phyloP scores from a whole-genome alignment of 306 rosid species.

The Ceratonia siliqua region DNA sequence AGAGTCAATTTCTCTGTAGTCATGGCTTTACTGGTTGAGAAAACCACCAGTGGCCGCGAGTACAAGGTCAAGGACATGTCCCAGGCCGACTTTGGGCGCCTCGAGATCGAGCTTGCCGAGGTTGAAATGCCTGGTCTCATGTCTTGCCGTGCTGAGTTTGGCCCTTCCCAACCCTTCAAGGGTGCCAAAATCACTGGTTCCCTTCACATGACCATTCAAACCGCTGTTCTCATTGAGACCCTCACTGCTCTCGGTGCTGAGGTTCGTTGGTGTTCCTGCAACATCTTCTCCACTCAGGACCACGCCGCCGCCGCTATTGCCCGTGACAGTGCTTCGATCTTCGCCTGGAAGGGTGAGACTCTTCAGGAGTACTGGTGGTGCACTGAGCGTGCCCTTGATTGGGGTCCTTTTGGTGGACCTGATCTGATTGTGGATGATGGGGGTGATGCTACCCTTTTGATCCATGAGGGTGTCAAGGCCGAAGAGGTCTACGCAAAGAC shows the following conservation, averaged over 20 bases:
- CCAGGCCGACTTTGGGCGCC: slow-evolving; percentile 88
- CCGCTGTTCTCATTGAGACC: slow-evolving; percentile 96
- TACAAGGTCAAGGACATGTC: slow-evolving; percentile 96
- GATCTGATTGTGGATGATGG: slow-evolving; percentile 96
- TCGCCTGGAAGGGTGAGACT: slow-evolving; percentile 98
- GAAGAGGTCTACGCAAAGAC: slow-evolving; percentile 63
- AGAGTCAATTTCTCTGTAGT: background rate
- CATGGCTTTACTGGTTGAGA: slow-evolving; percentile 81
- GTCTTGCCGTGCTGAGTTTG: slow-evolving; percentile 65
- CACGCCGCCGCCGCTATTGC: slow-evolving; percentile 97
- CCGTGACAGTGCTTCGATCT: slow-evolving; percentile 83
- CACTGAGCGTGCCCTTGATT: slow-evolving; percentile 85
- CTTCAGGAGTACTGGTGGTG: slow-evolving; percentile 99
- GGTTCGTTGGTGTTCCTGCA: slow-evolving; percentile 97
- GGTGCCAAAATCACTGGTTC: slow-evolving; percentile 90
- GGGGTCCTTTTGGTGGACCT: slow-evolving; percentile 92
- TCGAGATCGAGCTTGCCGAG: slow-evolving; percentile 88
- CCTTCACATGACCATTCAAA: slow-evolving; percentile 98
- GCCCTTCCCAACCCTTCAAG: slow-evolving; percentile 77
- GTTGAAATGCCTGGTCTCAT: slow-evolving; percentile 95
- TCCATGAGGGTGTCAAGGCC: slow-evolving; percentile 96
- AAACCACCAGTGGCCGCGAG: slow-evolving; percentile 73
- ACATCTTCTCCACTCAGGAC: slow-evolving; percentile 96
- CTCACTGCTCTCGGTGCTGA: slow-evolving; percentile 95
- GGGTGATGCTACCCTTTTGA: slow-evolving; percentile 74